Evolutionary conservation across 805 yeast genomes (phyloP).

Genomic region (Lachancea thermotolerans): DNA sequence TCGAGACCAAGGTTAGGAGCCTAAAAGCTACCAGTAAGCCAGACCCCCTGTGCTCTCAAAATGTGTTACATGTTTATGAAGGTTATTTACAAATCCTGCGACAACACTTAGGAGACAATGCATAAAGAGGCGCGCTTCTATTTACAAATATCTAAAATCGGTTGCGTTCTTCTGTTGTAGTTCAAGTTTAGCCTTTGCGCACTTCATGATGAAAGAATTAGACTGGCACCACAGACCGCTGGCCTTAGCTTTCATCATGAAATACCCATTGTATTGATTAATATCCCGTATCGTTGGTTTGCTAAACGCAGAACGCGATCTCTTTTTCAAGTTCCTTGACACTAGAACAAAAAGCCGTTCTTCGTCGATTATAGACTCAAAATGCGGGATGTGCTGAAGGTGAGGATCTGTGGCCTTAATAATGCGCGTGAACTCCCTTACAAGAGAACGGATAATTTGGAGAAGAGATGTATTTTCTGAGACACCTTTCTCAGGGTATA

Average conservation of each 20-base stretch:
- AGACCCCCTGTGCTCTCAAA: conserved; percentile 10
- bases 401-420: conserved; percentile 14
- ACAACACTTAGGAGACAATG: conserved; percentile 8
- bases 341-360: conserved; percentile 34
- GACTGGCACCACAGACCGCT: conserved; percentile 38
- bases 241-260: conserved; percentile 43
- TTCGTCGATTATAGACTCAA: conserved; percentile 21
- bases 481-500: conserved; percentile 21
- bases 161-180: conserved; percentile 16
- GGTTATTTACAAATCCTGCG: conserved; percentile 18
- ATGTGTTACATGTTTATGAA: conserved; percentile 14
- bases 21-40: neutral
- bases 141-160: conserved; percentile 19
- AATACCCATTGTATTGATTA: conserved; percentile 61
- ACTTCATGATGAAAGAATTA: conserved; percentile 39
- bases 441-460: conserved; percentile 11
- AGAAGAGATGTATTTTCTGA: conserved; percentile 8
- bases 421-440: conserved; percentile 22
- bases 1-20: neutral
- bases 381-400: conserved; percentile 20
- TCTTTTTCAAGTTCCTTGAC: conserved; percentile 25
- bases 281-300: conserved; percentile 39
- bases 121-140: neutral
- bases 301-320: conserved; percentile 35
- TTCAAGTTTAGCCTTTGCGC: conserved; percentile 37